Percentiles rank a stretch among this genome's conserved stretches.
Conservation (phyloP, 2,329 filamentous ascomycete species). For the Scorias spongiosa region DNA sequence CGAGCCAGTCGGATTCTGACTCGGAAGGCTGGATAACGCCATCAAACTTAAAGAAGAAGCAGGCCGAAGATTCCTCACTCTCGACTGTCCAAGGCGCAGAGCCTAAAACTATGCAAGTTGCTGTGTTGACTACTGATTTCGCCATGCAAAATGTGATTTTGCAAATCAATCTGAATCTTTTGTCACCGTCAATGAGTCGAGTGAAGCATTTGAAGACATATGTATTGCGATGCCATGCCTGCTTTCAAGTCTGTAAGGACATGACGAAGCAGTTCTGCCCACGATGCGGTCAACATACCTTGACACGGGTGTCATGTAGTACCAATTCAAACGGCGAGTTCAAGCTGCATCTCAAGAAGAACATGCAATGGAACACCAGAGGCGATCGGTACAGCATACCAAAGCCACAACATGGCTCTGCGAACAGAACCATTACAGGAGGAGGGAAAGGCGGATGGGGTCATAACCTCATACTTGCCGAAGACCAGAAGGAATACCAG, state of each 20-base stretch:
- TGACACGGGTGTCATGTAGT: conserved; percentile 73
- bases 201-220: conserved; percentile 78
- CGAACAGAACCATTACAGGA: conserved; percentile 57
- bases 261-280: conserved; percentile 87
- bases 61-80: conserved; percentile 52
- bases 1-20: conserved; percentile 33
- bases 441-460: conserved; percentile 86
- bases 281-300: conserved; percentile 71
- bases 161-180: conserved; percentile 82
- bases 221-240: conserved; percentile 84
- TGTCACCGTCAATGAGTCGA: conserved; percentile 63
- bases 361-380: conserved; percentile 90
- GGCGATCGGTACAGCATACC: conserved; percentile 88
- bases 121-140: conserved; percentile 88
- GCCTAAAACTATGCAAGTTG: conserved; percentile 60
- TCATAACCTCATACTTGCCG: conserved; percentile 64
- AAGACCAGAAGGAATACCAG: conserved; percentile 90
- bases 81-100: conserved; percentile 31
- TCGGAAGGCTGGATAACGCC: conserved; percentile 87
- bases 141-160: conserved; percentile 96
- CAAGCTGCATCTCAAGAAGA: conserved; percentile 74
- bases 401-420: conserved; percentile 67
- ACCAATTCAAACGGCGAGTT: conserved; percentile 71
- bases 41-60: conserved; percentile 73
- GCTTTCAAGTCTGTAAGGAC: conserved; percentile 72